phyloP scores from a whole-genome alignment of 345 rosid genomes.

The Salix caprea region DNA sequence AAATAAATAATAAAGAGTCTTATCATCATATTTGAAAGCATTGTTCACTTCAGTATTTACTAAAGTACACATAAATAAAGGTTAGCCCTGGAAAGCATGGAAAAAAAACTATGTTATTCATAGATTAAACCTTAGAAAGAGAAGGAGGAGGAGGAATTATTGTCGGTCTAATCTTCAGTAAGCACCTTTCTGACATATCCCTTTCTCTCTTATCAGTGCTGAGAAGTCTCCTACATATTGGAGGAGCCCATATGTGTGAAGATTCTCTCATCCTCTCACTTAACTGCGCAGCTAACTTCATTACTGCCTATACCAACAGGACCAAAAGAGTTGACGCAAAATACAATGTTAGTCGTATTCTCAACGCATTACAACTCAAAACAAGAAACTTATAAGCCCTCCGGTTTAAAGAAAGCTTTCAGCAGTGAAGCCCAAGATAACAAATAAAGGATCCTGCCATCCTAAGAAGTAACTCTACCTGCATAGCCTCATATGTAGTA shows the following conservation, averaged over 20 bases:
- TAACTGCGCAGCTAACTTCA: slow-evolving; percentile 38
- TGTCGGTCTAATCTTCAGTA: slow-evolving; percentile 36
- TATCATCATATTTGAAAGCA: neutral
- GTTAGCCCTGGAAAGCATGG: neutral
- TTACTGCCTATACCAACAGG: slow-evolving; percentile 38
- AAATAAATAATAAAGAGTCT: neutral
- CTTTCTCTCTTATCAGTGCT: slow-evolving; percentile 51
- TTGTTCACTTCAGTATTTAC: neutral
- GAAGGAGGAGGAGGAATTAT: slow-evolving; percentile 42
- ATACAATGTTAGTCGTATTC: neutral
- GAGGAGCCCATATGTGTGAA: slow-evolving; percentile 51
- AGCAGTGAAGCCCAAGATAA: neutral
- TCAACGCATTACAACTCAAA: neutral
- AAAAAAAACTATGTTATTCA: slow-evolving; percentile 4
- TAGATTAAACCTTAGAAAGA: slow-evolving; percentile 38
- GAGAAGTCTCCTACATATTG: slow-evolving; percentile 50
- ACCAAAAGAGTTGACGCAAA: neutral
- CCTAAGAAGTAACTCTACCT: slow-evolving; percentile 27
- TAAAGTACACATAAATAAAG: too few species aligned
- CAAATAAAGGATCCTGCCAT: neutral
- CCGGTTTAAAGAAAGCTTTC: neutral
- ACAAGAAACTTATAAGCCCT: neutral
- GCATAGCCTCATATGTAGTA: slow-evolving; percentile 53
- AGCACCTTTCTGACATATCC: slow-evolving; percentile 49
- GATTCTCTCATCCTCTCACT: slow-evolving; percentile 44